phyloP scores from a whole-genome alignment of 2,329 filamentous ascomycete species.

The Colletotrichum sp. region DNA sequence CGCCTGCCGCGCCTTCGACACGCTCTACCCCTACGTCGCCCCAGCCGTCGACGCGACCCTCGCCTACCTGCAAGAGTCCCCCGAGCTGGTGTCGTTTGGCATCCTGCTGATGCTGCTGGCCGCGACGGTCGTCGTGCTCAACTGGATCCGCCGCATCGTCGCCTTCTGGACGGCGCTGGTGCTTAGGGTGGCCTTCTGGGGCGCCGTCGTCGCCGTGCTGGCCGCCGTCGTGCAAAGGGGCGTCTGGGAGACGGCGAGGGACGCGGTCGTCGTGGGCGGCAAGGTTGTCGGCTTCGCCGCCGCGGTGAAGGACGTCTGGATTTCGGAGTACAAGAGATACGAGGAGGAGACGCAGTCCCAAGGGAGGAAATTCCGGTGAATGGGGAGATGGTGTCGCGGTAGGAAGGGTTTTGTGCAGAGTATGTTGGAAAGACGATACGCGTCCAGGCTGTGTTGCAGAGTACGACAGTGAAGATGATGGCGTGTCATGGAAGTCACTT shows the following conservation, averaged over 20 bases:
- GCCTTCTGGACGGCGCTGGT: constrained; percentile 78
- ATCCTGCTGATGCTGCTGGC: constrained; percentile 61
- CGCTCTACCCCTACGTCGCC: constrained; percentile 45
- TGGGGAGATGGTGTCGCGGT: not conserved
- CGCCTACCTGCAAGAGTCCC: constrained; percentile 38
- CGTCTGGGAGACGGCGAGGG: constrained; percentile 65
- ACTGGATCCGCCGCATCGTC: constrained; percentile 74
- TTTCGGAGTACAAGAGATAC: constrained; percentile 62
- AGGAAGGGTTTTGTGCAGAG: not conserved
- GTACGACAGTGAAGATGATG: not conserved
- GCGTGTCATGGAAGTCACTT: not conserved
- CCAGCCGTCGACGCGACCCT: constrained; percentile 46
- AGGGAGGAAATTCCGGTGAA: constrained; percentile 17
- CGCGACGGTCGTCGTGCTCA: constrained; percentile 68
- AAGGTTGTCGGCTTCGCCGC: constrained; percentile 51
- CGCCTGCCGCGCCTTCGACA: constrained; percentile 30
- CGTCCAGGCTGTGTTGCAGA: not conserved
- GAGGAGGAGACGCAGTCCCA: constrained; percentile 48
- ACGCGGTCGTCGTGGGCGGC: constrained; percentile 51
- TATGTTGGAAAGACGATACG: not conserved
- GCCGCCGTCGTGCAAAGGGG: constrained; percentile 70
- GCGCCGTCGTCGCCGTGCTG: constrained; percentile 55
- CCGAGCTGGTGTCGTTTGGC: constrained; percentile 48
- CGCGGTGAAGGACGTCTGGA: constrained; percentile 59
- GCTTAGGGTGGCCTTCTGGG: constrained; percentile 69